These are phyloP conservation scores for Porphyrellus cyaneotinctus DNA, from an alignment of 768 basidiomycete genomes.

Conservation along the genomic window DNA sequence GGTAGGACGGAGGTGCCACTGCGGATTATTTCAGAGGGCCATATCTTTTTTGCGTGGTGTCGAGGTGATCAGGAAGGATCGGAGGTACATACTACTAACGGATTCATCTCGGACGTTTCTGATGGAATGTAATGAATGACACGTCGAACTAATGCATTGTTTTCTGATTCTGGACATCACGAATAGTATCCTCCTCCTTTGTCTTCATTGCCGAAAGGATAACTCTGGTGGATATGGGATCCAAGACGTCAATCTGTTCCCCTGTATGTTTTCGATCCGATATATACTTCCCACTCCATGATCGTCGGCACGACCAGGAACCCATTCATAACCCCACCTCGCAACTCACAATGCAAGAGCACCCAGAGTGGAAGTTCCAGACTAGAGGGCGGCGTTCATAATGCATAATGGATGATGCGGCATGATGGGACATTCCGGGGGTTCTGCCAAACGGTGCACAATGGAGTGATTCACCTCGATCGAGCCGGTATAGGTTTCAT, in stretches of 20 bases:
- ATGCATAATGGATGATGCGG: background rate
- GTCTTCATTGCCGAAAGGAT: background rate
- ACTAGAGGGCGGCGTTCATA: background rate
- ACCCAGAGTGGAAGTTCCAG: slow-evolving; percentile 7
- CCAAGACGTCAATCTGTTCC: background rate
- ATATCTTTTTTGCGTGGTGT: background rate
- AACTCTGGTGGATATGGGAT: background rate
- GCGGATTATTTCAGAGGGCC: background rate
- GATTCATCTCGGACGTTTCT: background rate
- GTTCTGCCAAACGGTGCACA: background rate
- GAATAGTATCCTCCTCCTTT: background rate
- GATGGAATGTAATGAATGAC: background rate
- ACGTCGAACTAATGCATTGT: background rate
- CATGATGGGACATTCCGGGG: background rate
- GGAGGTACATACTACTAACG: background rate
- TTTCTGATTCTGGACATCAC: background rate
- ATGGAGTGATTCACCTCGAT: background rate
- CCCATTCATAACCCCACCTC: background rate
- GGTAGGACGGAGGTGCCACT: background rate
- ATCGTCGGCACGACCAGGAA: background rate
- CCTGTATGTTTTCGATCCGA: background rate
- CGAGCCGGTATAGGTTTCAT: background rate
- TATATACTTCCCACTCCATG: background rate
- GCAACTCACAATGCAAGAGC: background rate
- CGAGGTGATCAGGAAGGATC: background rate